These are phyloP conservation scores for Colletotrichum sp. DNA, from an alignment of 2,329 filamentous ascomycete species.

Conservation along the genomic window DNA sequence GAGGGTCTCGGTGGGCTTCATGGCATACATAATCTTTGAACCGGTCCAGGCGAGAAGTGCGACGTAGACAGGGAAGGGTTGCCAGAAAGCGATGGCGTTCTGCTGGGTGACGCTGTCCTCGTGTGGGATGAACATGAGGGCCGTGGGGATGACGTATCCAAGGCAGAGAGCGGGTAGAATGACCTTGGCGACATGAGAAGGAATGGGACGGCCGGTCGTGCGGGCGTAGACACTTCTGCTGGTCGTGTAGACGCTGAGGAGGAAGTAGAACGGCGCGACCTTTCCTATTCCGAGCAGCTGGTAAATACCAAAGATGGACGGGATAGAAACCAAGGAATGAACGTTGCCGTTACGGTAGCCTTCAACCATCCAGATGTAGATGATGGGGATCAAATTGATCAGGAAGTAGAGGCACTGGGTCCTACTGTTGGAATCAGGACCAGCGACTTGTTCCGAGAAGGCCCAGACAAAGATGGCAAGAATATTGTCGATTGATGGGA, in stretches of 20 bases:
- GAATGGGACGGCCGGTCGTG: conserved; percentile 16
- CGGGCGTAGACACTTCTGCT: neutral
- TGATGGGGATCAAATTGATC: conserved; percentile 23
- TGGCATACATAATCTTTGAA: neutral
- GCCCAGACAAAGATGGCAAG: neutral
- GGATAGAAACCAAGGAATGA: conserved; percentile 12
- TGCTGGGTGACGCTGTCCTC: neutral
- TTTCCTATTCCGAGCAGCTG: conserved; percentile 14
- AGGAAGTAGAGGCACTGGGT: conserved; percentile 19
- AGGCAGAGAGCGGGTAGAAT: conserved; percentile 20
- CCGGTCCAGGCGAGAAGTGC: neutral
- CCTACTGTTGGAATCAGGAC: neutral
- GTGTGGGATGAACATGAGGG: conserved; percentile 2
- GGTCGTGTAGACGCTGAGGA: conserved; percentile 2
- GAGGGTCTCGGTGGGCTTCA: neutral
- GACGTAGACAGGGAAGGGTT: conserved; percentile 14
- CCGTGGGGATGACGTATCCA: conserved; percentile 20
- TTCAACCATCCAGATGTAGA: conserved; percentile 27
- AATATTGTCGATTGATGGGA: neutral
- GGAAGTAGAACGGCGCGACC: conserved; percentile 16
- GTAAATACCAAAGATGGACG: conserved; percentile 18
- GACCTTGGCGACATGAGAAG: conserved; percentile 13
- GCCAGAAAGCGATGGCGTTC: conserved; percentile 8
- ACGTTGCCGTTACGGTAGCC: conserved; percentile 24
- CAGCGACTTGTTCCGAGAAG: neutral